Evolutionary conservation across 176 grass and related monocot genomes (phyloP).

Genomic region (Lolium rigidum): DNA sequence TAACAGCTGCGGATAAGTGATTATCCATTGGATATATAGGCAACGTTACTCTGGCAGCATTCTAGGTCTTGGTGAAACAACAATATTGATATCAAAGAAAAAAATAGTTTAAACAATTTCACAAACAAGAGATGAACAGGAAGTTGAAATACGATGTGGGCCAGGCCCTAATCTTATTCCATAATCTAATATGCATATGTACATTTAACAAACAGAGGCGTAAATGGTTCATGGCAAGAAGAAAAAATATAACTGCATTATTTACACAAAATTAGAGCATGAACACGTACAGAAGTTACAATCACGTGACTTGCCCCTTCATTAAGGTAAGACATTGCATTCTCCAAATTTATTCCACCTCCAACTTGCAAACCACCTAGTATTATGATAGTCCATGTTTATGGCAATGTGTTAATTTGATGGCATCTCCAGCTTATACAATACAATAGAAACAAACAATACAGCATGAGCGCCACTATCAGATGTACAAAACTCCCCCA

Average conservation of each 20-base stretch:
- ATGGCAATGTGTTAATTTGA: slow-evolving; percentile 35
- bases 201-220: not conserved
- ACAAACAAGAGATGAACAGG: not conserved
- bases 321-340: slow-evolving; percentile 73
- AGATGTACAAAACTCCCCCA: slow-evolving; percentile 15
- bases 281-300: slow-evolving; percentile 81
- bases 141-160: not conserved
- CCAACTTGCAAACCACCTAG: slow-evolving; percentile 97
- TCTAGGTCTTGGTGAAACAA: not conserved
- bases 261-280: slow-evolving; percentile 38
- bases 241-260: not conserved
- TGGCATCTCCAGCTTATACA: not conserved
- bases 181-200: not conserved
- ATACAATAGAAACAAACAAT: slow-evolving; percentile 26
- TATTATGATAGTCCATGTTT: slow-evolving; percentile 42
- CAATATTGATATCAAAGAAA: not conserved
- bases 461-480: slow-evolving; percentile 15
- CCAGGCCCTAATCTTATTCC: not conserved
- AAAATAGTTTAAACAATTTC: not conserved
- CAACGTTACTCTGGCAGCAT: not conserved
- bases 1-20: not conserved
- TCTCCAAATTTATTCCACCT: slow-evolving; percentile 92
- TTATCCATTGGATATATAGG: not conserved
- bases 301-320: slow-evolving; percentile 98
- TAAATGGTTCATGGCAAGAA: slow-evolving; percentile 17